Evolutionary conservation across 2,329 filamentous ascomycete species (phyloP), one percentile per base, ranked within the genome.

Genomic region (Graphilbum ipis-grandicollis): DNA sequence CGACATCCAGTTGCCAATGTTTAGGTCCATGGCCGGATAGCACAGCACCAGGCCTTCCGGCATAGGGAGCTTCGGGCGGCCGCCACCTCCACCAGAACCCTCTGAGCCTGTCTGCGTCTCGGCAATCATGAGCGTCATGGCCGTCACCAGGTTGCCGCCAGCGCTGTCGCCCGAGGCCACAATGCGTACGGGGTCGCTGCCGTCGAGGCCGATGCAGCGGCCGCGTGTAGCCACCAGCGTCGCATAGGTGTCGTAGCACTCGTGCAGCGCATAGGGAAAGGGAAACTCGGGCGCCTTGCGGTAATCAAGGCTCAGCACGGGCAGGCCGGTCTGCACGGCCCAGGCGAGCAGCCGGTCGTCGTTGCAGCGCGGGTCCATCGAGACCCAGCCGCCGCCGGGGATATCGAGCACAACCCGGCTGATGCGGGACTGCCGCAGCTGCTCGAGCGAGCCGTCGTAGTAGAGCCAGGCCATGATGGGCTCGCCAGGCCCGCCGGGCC

Each of bases 1-100:
- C 1, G 83, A 86, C 86, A 98, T 96, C 90, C 90, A 98, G 55
- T 86, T 94, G 28, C 84, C 84, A 45, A 96, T 96, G 50, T 93
- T 94, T 80, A 96, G 85, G 50, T 96, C 90, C 41, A 98, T 60
- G 0, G 79, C 77, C 1, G 90, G 90, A 49, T 98, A 98, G 40
- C 92, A 75, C 34, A 93, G 65, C 1, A 96, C 66, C 8, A 96
- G 57, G 0, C 85, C 88, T 36, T 81, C 79, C 0, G 90, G 90
- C 0, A 70, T 53, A 1, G 85, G 79, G 6, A 93, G 26, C 19
- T 22, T 15, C 32, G 15, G 18, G 18, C 73, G 62, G 17, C 59
- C 59, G 43, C 74, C 66, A 13, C 64, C 65, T 39, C 65, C 59
- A 54, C 66, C 9, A 18, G 9, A 7, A 28, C 9, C 10, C 8